phyloP scores from a whole-genome alignment of 2,329 filamentous ascomycete genomes.

The Fusarium luffae region DNA sequence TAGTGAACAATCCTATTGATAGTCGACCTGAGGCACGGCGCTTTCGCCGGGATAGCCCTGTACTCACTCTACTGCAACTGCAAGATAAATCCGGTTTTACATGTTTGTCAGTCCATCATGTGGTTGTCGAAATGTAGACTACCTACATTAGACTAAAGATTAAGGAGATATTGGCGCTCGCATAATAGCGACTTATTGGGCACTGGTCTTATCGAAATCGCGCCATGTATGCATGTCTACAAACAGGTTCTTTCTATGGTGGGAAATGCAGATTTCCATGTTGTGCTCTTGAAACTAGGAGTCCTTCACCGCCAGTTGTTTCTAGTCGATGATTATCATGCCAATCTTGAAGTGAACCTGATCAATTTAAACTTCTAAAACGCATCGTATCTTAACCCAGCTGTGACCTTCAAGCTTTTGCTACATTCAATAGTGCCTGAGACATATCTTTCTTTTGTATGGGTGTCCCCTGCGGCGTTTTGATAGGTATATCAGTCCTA shows the following conservation, averaged over 20 bases:
- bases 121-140: conserved; percentile 17
- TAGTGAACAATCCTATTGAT: conserved; percentile 30
- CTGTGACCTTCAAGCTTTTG: background rate
- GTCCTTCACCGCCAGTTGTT: conserved; percentile 44
- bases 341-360: conserved; percentile 22
- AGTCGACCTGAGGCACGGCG: conserved; percentile 30
- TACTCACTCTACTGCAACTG: background rate
- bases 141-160: background rate
- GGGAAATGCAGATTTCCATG: conserved; percentile 25
- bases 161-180: conserved; percentile 7
- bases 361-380: conserved; percentile 26
- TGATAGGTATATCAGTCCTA: conserved; percentile 3
- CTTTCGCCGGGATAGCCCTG: conserved; percentile 29
- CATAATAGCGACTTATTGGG: conserved; percentile 17
- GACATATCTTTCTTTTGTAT: background rate
- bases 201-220: conserved; percentile 21
- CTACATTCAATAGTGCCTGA: background rate
- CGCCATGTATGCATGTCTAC: conserved; percentile 39
- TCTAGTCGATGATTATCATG: conserved; percentile 18
- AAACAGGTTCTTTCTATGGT: conserved; percentile 22
- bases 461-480: conserved; percentile 3
- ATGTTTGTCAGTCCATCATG: conserved; percentile 4
- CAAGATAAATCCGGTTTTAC: background rate
- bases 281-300: conserved; percentile 22
- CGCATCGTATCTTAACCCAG: background rate